Base-by-base conservation (phyloP, 1,284 basidiomycete genomes). In the Ustilago trichophora region DNA sequence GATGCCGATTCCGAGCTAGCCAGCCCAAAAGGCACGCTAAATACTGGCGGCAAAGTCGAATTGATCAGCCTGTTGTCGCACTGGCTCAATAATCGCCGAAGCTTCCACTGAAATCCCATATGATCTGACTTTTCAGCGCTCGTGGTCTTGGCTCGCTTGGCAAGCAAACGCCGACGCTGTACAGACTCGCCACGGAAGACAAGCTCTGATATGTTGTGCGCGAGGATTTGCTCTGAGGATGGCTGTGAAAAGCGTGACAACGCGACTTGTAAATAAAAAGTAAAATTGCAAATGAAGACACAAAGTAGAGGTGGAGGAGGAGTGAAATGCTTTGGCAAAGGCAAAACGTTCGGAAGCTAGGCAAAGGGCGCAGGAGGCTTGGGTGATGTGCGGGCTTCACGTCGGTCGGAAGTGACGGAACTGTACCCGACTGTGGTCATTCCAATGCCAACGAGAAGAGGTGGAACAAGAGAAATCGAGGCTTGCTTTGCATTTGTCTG, bases 371-470 rank as follows among this genome's bases (percentile, higher is more conserved):
- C n/a, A n/a, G n/a, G n/a, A n/a, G n/a, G n/a, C n/a, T n/a, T n/a
- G n/a, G n/a, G n/a, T n/a, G n/a, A n/a, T n/a, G n/a, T n/a, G n/a
- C 16, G 33, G 33, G 29, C 7, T 16, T 12, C 9, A 40, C 24
- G 8, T 7, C 15, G 12, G 38, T 50, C 47, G 47, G 47, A 40
- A 41, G 31, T 18, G 37, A 41, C 47, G 47, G 46, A 32, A 49
- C 15, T 16, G 16, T 26, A 42, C 29, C 40, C 27, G 26, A 42
- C n/a, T n/a, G n/a, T n/a, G n/a, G n/a, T n/a, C n/a, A n/a, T n/a
- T n/a, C n/a, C n/a, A n/a, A n/a, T n/a, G n/a, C n/a, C n/a, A n/a
- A n/a, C n/a, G n/a, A n/a, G n/a, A n/a, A n/a, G n/a, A n/a, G n/a
- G n/a, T n/a, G n/a, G n/a, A n/a, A n/a, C n/a, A n/a, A n/a, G n/a